Evolutionary conservation across 148 eudicot species (phyloP).

Genomic region (Dysphania ambrosioides): DNA sequence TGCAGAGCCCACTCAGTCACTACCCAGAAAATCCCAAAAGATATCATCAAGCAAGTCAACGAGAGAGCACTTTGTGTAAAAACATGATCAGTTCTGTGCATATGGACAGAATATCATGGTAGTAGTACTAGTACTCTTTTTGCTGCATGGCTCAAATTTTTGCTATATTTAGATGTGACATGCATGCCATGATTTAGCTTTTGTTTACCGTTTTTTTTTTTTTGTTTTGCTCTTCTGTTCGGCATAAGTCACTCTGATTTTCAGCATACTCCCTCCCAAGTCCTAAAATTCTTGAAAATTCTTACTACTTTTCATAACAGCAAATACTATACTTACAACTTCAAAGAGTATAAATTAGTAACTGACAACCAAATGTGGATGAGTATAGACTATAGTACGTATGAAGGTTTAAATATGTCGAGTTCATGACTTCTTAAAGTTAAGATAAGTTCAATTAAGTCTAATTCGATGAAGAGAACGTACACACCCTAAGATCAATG

Average conservation of each 20-base stretch:
- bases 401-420: too few relatives aligned
- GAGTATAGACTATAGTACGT: too few relatives aligned
- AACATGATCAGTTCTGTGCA: slow-evolving; percentile 19
- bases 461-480: too few relatives aligned
- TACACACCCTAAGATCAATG: too few relatives aligned
- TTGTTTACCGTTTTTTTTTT: too few relatives aligned
- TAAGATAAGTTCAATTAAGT: too few relatives aligned
- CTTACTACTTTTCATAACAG: too few relatives aligned
- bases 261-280: background rate
- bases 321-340: too few relatives aligned
- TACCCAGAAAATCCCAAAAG: slow-evolving; percentile 2
- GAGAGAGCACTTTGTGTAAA: slow-evolving; percentile 18
- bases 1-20: slow-evolving; percentile 20
- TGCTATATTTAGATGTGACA: background rate
- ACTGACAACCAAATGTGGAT: too few relatives aligned
- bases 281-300: too few relatives aligned
- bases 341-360: too few relatives aligned
- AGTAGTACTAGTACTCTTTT: background rate
- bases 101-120: slow-evolving; percentile 12
- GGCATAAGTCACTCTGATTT: slow-evolving; percentile 21
- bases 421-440: too few relatives aligned
- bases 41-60: slow-evolving; percentile 32
- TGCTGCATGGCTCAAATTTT: slow-evolving; percentile 18
- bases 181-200: background rate
- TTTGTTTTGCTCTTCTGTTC: background rate